phyloP scores from a whole-genome alignment of 106 monocot genomes.

The Alisma plantagoaquatica region DNA sequence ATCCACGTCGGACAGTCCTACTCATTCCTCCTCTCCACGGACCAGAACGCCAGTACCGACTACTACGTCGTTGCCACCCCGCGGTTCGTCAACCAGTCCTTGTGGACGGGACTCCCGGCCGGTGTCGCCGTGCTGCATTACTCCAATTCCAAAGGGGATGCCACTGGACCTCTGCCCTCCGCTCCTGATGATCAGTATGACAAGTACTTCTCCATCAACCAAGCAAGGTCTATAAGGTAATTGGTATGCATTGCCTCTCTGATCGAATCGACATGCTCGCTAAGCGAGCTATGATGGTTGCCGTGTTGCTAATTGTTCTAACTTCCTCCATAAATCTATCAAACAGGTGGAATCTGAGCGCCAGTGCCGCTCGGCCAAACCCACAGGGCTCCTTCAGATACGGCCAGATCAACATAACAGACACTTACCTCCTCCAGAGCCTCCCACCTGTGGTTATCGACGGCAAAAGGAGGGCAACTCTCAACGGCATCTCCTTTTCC shows the following conservation, averaged over 20 bases:
- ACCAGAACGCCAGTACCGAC: conserved; percentile 76
- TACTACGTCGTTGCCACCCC: conserved; percentile 81
- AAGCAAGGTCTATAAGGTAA: conserved; percentile 61
- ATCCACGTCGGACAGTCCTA: conserved; percentile 85
- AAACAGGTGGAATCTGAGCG: conserved; percentile 45
- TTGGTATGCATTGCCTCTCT: neutral
- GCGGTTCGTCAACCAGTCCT: conserved; percentile 58
- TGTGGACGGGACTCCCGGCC: conserved; percentile 47
- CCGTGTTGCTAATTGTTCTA: too few species aligned
- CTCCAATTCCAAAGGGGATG: conserved; percentile 67
- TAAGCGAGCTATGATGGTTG: neutral
- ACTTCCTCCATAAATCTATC: neutral
- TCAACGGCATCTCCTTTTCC: conserved; percentile 52
- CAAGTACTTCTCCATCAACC: conserved; percentile 65
- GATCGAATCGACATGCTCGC: neutral
- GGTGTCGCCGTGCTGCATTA: conserved; percentile 74
- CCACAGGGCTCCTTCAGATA: conserved; percentile 80
- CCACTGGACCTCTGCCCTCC: conserved; percentile 57
- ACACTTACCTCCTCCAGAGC: conserved; percentile 48
- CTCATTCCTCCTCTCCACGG: conserved; percentile 72
- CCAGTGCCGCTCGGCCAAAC: conserved; percentile 80
- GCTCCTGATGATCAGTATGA: conserved; percentile 64
- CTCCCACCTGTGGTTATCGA: conserved; percentile 31
- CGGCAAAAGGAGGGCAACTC: conserved; percentile 45
- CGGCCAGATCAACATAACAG: conserved; percentile 62